Percentiles rank a stretch among this genome's conserved stretches.
Conservation (phyloP, 2,329 filamentous ascomycete genomes). For the Phialophora chinensis region DNA sequence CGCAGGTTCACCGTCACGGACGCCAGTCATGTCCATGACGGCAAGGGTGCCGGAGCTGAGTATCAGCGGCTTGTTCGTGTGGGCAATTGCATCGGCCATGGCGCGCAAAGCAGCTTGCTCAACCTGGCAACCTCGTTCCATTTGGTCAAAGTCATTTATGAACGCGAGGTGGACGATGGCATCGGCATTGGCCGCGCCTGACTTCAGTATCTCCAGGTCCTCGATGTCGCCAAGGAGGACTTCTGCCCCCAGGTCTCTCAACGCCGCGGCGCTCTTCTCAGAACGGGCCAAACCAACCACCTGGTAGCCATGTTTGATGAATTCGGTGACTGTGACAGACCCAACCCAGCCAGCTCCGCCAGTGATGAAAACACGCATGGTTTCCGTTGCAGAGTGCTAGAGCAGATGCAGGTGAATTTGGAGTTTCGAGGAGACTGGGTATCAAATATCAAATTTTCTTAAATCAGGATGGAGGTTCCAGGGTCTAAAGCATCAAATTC, state of each 20-base stretch:
- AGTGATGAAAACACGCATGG: constrained; percentile 51
- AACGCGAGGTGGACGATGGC: constrained; percentile 52
- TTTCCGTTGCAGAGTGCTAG: too few relatives aligned
- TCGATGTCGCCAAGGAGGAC: constrained; percentile 45
- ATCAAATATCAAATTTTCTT: too few relatives aligned
- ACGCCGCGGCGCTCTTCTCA: constrained; percentile 41
- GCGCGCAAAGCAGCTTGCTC: constrained; percentile 48
- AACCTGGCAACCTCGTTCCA: constrained; percentile 38
- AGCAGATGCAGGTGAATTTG: too few relatives aligned
- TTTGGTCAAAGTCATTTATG: constrained; percentile 48
- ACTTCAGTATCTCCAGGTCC: constrained; percentile 44
- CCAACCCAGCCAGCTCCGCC: constrained; percentile 54
- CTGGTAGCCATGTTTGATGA: constrained; percentile 47
- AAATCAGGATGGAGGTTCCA: too few relatives aligned
- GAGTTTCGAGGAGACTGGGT: too few relatives aligned
- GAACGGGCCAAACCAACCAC: constrained; percentile 51
- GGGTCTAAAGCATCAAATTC: too few relatives aligned
- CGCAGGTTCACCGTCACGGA: constrained; percentile 38
- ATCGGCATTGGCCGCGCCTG: constrained; percentile 44
- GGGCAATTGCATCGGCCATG: constrained; percentile 44
- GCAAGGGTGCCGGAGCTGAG: constrained; percentile 46
- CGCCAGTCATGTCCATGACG: constrained; percentile 16
- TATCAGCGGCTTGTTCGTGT: constrained; percentile 45
- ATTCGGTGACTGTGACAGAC: constrained; percentile 47
- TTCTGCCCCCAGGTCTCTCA: constrained; percentile 44